Conservation (phyloP, 2,329 filamentous ascomycete genomes). For the Xylaria hypoxylon region DNA sequence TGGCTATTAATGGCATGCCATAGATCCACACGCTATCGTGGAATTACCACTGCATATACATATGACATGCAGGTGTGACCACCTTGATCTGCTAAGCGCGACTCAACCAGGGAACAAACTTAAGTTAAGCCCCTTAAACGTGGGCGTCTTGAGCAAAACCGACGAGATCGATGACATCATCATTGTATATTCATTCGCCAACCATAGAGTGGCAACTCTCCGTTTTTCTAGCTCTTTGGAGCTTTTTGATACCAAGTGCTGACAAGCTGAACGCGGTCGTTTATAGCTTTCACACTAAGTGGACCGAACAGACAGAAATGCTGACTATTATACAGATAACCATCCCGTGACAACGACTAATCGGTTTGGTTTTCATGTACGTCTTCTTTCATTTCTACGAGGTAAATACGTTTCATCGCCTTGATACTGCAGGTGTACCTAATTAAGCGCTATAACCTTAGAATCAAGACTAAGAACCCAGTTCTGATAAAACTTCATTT, state of each 20-base stretch:
- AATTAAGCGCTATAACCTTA: neutral
- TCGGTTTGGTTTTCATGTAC: neutral
- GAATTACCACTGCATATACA: conserved; percentile 22
- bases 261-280: conserved; percentile 16
- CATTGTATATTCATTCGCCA: conserved; percentile 18
- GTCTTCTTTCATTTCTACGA: neutral
- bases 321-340: neutral
- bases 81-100: conserved; percentile 17
- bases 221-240: neutral
- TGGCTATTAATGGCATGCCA: neutral
- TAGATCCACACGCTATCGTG: neutral
- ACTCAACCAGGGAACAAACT: conserved; percentile 22
- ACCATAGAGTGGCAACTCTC: conserved; percentile 1
- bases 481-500: neutral
- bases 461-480: neutral
- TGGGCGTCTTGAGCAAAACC: conserved; percentile 28
- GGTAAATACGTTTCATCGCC: neutral
- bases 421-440: neutral
- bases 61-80: conserved; percentile 32
- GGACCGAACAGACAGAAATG: neutral
- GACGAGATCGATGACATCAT: conserved; percentile 34
- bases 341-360: neutral
- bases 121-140: conserved; percentile 24
- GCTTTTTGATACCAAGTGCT: conserved; percentile 1
- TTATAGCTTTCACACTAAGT: conserved; percentile 13